Percentiles rank a stretch among this genome's conserved stretches.
Evolutionary conservation across 768 basidiomycete genomes (phyloP).

Genomic region (Xanthoconium stramineum): DNA sequence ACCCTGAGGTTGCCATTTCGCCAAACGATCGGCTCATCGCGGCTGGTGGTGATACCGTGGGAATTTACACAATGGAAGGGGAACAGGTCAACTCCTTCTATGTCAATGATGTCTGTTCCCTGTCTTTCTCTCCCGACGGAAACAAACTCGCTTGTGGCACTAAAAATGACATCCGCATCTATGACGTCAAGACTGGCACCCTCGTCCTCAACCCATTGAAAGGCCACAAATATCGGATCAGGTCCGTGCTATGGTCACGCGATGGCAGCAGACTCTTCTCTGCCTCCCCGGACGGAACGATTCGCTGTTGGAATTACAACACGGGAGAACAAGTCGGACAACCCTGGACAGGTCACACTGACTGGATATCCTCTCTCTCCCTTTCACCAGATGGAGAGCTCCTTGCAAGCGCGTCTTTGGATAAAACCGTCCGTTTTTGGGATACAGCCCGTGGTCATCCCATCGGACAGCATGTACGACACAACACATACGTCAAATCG

Average conservation of each 20-base stretch:
- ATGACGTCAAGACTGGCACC: neutral
- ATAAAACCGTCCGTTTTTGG: neutral
- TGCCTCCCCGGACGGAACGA: neutral
- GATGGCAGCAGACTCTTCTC: too few species aligned
- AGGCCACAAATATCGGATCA: too few species aligned
- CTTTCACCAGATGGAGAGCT: too few species aligned
- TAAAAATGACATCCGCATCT: neutral
- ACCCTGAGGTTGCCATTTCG: neutral
- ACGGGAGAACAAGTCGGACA: too few species aligned
- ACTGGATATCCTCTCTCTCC: neutral
- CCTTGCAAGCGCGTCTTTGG: too few species aligned
- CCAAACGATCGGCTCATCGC: slow-evolving; percentile 6
- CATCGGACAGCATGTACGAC: neutral
- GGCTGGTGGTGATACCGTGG: neutral
- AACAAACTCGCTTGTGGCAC: neutral
- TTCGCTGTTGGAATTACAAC: neutral
- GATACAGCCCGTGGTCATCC: neutral
- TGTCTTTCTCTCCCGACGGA: neutral
- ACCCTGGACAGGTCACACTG: neutral
- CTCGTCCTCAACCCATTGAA: too few species aligned
- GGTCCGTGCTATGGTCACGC: too few species aligned
- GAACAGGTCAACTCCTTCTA: neutral
- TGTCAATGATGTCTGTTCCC: neutral
- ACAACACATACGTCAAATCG: neutral
- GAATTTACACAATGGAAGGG: neutral